Evolutionary conservation across 2,329 filamentous ascomycete species (phyloP).

Genomic region (Colletotrichum magnum): DNA sequence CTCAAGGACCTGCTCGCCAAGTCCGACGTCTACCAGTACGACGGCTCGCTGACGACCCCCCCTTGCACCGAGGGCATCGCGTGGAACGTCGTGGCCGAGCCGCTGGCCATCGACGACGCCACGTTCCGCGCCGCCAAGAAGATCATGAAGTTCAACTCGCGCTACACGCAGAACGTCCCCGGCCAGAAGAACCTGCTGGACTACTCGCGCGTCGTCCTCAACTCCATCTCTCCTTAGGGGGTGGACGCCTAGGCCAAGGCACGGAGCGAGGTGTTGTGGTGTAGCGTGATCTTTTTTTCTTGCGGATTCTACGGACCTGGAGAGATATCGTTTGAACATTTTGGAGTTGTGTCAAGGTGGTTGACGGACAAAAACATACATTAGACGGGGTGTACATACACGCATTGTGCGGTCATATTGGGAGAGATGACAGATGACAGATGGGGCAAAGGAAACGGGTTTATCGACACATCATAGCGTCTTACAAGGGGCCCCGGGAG

Average conservation of each 20-base stretch:
- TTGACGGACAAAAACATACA: neutral
- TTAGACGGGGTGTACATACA: neutral
- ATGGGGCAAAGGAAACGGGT: no score
- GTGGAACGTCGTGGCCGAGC: slow-evolving; percentile 66
- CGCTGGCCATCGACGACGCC: slow-evolving; percentile 61
- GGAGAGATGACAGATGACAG: no score
- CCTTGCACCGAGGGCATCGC: slow-evolving; percentile 71
- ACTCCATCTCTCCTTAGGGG: slow-evolving; percentile 12
- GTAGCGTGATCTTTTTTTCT: neutral
- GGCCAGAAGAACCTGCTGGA: slow-evolving; percentile 60
- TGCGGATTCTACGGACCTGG: neutral
- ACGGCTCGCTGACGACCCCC: slow-evolving; percentile 73
- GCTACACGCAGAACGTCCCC: slow-evolving; percentile 66
- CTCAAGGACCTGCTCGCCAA: slow-evolving; percentile 54
- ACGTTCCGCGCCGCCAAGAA: slow-evolving; percentile 67
- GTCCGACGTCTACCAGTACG: slow-evolving; percentile 63
- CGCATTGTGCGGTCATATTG: no score
- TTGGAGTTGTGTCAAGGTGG: neutral
- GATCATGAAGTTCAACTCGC: slow-evolving; percentile 69
- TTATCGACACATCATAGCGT: no score
- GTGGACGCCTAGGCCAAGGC: no score
- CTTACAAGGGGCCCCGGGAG: no score
- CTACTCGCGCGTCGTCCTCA: slow-evolving; percentile 24
- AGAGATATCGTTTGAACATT: neutral
- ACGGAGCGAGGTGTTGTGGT: neutral